phyloP scores from a whole-genome alignment of 148 eudicot genomes.

The Mesembryanthemum crystallinum region DNA sequence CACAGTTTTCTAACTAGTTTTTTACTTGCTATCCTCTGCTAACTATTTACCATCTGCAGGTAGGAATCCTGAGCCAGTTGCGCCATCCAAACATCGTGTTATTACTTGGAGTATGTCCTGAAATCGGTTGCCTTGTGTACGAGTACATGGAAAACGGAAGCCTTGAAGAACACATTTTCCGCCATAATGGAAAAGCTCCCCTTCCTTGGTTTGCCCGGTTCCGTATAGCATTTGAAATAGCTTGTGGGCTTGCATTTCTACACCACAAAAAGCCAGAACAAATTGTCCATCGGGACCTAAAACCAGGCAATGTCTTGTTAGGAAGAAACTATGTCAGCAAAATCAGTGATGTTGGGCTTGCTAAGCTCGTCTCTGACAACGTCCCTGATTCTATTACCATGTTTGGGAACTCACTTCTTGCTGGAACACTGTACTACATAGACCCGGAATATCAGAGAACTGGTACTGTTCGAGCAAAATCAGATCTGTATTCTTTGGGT shows the following conservation, averaged over 20 bases:
- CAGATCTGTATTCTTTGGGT: constrained; percentile 76
- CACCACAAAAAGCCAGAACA: constrained; percentile 67
- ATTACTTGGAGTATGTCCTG: constrained; percentile 77
- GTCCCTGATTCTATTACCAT: constrained; percentile 56
- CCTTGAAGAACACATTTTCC: constrained; percentile 53
- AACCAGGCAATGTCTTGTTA: constrained; percentile 65
- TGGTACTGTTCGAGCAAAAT: constrained; percentile 68
- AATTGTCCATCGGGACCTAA: constrained; percentile 66
- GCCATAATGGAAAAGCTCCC: constrained; percentile 28
- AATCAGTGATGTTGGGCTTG: constrained; percentile 70
- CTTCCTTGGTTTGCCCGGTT: constrained; percentile 69
- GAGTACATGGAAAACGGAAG: constrained; percentile 63
- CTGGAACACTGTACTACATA: constrained; percentile 62
- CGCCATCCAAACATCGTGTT: constrained; percentile 69
- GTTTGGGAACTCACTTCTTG: constrained; percentile 50
- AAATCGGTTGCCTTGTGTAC: constrained; percentile 63
- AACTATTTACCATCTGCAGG: constrained; percentile 31
- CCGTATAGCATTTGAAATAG: constrained; percentile 62
- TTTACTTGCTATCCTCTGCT: background rate
- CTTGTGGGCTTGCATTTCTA: constrained; percentile 65
- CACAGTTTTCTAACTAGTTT: background rate
- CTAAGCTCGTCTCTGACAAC: constrained; percentile 52
- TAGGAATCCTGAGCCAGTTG: constrained; percentile 63
- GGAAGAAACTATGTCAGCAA: constrained; percentile 56
- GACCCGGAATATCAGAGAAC: constrained; percentile 86